Evolutionary conservation across 169 alveolate genomes (phyloP).

Genomic region (Plasmodium relictum): DNA sequence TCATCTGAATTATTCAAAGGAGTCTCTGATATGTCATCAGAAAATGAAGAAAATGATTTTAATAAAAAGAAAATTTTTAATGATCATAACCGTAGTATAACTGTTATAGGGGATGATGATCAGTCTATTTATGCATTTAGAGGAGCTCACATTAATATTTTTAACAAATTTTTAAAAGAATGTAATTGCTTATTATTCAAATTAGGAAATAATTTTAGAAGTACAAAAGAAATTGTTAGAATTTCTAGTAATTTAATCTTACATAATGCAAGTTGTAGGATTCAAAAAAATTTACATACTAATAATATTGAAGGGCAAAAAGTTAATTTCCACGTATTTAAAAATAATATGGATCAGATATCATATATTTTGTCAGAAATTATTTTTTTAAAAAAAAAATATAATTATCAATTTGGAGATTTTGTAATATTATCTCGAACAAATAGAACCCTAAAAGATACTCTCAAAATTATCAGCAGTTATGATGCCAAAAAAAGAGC

Average conservation of each 20-base stretch:
- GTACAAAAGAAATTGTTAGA: conserved; percentile 80
- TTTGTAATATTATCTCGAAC: conserved; percentile 85
- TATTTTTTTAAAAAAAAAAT: conserved; percentile 55
- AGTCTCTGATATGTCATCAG: not conserved
- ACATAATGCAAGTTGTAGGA: conserved; percentile 74
- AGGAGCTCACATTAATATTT: conserved; percentile 84
- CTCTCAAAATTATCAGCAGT: conserved; percentile 20
- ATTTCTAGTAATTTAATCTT: conserved; percentile 71
- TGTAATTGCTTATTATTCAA: conserved; percentile 41
- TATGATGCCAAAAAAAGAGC: conserved; percentile 28
- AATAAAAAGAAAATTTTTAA: not conserved
- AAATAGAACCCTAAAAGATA: conserved; percentile 74
- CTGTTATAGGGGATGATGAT: conserved; percentile 89
- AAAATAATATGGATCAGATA: conserved; percentile 79
- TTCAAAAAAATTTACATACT: conserved; percentile 76
- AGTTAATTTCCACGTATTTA: conserved; percentile 74
- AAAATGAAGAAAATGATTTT: not conserved
- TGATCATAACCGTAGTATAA: conserved; percentile 57
- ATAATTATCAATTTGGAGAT: conserved; percentile 83
- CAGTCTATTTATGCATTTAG: conserved; percentile 88
- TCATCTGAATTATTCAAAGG: not conserved
- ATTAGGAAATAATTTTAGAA: conserved; percentile 81
- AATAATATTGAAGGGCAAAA: conserved; percentile 74
- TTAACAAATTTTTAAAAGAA: conserved; percentile 70
- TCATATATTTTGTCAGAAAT: conserved; percentile 78